Evolutionary conservation across 352 stramenopile genomes (phyloP), one percentile per base, ranked within the genome.

Genomic region (Phytopythium oedochilum): DNA sequence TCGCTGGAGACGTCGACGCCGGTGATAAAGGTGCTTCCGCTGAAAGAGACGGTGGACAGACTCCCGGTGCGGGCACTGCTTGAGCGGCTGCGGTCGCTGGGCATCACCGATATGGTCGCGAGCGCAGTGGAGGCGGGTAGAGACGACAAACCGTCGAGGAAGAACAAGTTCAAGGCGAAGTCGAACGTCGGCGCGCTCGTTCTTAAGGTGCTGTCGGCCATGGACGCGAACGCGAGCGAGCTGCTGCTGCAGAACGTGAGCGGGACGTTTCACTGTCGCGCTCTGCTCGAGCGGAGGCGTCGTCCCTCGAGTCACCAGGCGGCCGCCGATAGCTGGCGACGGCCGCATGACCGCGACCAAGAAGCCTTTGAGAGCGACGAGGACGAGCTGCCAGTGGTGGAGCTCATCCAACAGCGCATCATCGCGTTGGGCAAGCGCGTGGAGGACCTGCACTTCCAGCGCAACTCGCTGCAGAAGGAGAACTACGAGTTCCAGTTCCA

Each of bases 401-500:
- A 59, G 18, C 55, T 86, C 20, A 85, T 88, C 40, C 78, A 76
- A 17, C 77, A 78, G 46, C 73, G 71, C 1, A 82, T 88, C 36
- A 62, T 88, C 28, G 70, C 78, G 10, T 64, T 88, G 7, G 78
- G 78, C 0, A 85, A 88, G 49, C 71, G 75, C 18, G 67, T 91
- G 2, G 78, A 89, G 22, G 75, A 89, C 31, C 52, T 91, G 28
- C 78, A 88, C 36, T 89, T 76, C 55, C 80, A 89, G 57, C 71
- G 80, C 1, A 91, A 85, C 34, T 58, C 74, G 23, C 61, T 91
- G 20, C 80, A 91, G 42, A 83, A 87, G 48, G 78, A 91, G 23
- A 89, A 86, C 51, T 88, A 89, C 53, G 78, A 85, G 26, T 71
- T 89, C 12, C 80, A 91, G 53, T 80, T 73, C 47, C 69, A 86